Percentiles rank a stretch among this genome's conserved stretches.
Conservation (phyloP, 2,329 filamentous ascomycete species). For the Orbilia ellipsospora region DNA sequence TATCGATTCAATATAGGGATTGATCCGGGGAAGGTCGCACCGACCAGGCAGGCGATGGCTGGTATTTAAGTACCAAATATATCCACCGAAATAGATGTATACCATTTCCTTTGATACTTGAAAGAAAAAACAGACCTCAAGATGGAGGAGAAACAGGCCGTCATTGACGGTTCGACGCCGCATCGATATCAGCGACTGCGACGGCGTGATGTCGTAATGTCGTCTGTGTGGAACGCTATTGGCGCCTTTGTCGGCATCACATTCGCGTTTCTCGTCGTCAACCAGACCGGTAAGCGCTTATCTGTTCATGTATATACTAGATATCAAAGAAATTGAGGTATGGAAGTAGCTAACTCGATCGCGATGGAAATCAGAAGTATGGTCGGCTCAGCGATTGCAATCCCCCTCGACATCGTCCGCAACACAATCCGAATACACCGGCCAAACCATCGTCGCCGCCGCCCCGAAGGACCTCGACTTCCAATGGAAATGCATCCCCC, state of each 20-base stretch:
- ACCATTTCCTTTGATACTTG: no score
- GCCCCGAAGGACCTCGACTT: background rate
- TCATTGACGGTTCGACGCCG: no score
- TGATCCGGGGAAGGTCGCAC: no score
- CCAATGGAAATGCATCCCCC: slow-evolving; percentile 40
- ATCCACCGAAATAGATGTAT: no score
- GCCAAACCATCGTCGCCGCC: slow-evolving; percentile 13
- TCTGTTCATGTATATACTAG: background rate
- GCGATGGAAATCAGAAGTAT: background rate
- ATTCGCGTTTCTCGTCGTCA: slow-evolving; percentile 2
- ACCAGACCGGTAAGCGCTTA: slow-evolving; percentile 5
- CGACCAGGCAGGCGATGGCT: no score
- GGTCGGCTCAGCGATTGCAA: background rate
- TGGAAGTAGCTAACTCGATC: background rate
- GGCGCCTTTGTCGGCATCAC: slow-evolving; percentile 18
- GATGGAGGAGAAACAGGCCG: background rate
- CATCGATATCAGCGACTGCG: slow-evolving; percentile 1
- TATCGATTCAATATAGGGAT: no score
- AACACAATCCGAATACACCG: slow-evolving; percentile 22
- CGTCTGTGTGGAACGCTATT: slow-evolving; percentile 2
- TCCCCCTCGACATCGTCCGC: background rate
- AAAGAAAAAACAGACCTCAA: no score
- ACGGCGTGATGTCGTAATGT: slow-evolving; percentile 11
- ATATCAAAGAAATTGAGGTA: background rate
- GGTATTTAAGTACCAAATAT: no score